Evolutionary conservation across 2,329 filamentous ascomycete genomes (phyloP), one percentile per base, ranked within the genome.

Genomic region (Cadophora sp.): DNA sequence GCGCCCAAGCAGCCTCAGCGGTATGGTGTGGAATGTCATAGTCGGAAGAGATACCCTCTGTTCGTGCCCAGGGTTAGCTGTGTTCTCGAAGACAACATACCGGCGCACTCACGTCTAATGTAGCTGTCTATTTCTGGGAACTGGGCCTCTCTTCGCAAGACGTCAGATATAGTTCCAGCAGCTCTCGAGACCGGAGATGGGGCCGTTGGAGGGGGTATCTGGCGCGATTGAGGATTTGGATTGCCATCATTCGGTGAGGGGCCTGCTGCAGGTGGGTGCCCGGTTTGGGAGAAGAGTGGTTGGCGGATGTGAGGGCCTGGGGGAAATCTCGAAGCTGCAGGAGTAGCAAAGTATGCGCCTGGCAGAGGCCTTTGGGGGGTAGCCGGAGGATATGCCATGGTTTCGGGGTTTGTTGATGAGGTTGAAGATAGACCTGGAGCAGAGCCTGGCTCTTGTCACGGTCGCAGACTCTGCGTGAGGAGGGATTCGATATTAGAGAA

Each of bases 121-220:
- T 97, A 97, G 67, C 88, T 91, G 79, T 98, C 95, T 22, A 99
- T 83, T 72, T 97, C 93, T 7, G 94, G 94, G 77, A 93, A 99
- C 77, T 88, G 89, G 75, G 90, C 89, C 77, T 98, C 95, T 68
- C 86, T 84, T 68, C 88, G 84, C 55, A 98, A 82, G 55, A 92
- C 90, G 72, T 89, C 87, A 79, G 97, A 97, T 79, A 99, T 91
- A 24, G 92, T 94, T 72, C 85, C 86, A 58, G 94, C 93, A 24
- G 93, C 96, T 79, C 93, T 92, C 73, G 92, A 87, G 68, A 97
- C 86, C 0, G 92, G 91, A 55, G 88, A 89, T 58, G 91, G 76
- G n/a, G 81, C 78, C 68, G 85, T 72, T 29, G 68, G 81, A 53
- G 64, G 55, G 24, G 68, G 61, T 26, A 43, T 40, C 55, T 73